Conservation (phyloP, 352 stramenopile genomes). For the Phytophthora idaei region DNA sequence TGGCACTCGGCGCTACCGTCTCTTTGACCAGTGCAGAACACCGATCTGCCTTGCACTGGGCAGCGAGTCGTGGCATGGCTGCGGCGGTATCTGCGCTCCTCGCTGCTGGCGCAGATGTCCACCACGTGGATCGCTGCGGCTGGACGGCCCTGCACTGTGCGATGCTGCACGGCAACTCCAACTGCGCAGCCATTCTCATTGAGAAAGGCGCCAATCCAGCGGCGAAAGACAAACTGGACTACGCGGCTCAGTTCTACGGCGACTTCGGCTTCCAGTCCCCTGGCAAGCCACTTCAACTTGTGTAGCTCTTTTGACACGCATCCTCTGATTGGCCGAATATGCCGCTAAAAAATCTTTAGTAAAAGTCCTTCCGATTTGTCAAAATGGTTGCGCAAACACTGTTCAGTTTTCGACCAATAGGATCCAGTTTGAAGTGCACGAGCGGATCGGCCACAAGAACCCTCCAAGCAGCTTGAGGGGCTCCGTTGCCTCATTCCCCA, state of each 20-base stretch:
- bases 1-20: constrained; percentile 48
- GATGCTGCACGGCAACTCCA: constrained; percentile 48
- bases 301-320: not conserved
- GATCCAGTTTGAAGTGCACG: constrained; percentile 4
- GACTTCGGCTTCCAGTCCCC: not conserved
- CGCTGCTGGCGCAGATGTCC: constrained; percentile 33
- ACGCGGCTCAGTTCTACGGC: constrained; percentile 33
- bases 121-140: constrained; percentile 46
- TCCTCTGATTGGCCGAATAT: constrained; percentile 5
- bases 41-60: constrained; percentile 73
- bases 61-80: constrained; percentile 56
- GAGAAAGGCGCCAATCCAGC: constrained; percentile 39
- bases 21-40: constrained; percentile 44
- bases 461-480: not conserved
- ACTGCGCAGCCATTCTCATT: constrained; percentile 40
- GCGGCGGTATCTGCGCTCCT: constrained; percentile 38
- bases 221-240: constrained; percentile 48
- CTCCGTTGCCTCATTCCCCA: constrained; percentile 12
- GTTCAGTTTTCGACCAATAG: not conserved
- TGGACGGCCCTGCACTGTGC: constrained; percentile 75
- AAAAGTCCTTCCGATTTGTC: not conserved
- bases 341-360: not conserved
- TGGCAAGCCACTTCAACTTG: not conserved
- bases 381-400: constrained; percentile 6
- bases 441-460: not conserved